Evolutionary conservation across 148 eudicot species (phyloP), one percentile per base, ranked within the genome.

Genomic region (Dysphania ambrosioides): DNA sequence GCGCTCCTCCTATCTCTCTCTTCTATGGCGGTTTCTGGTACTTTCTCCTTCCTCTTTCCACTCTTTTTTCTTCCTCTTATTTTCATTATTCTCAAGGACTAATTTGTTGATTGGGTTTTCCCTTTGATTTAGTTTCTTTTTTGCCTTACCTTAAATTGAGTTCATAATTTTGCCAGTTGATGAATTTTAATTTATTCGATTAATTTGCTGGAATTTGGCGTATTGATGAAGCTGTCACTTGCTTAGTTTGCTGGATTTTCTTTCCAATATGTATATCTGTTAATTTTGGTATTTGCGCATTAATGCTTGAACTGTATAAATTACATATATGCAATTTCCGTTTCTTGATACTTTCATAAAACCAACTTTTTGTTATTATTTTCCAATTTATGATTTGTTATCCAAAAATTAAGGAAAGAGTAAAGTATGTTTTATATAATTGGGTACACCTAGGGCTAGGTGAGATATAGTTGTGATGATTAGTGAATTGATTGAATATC

Each of bases 31-130:
- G 23, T 30, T 1, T 13, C 77, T 21, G 77, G 70, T 74, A 62
- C 61, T 74, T 36, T 74, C 77, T 63, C 77, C 49, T 70, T 40
- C 77, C 24, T 8, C 3, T n/a, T n/a, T n/a, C 53, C 4, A 16
- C 13, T 55, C 21, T n/a, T 4, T 34, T 34, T 32, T 31, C 9
- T 30, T 10, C 2, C 2, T 62, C 9, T 62, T 30, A 4, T 12
- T 63, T 16, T 63, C 2, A 60, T 27, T 60, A 0, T 30, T 60
- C 18, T 60, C 35, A 4, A n/a, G n/a, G n/a, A n/a, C n/a, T n/a
- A n/a, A n/a, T n/a, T 11, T 3, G 8, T 65, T 35, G 16, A 21
- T 65, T 7, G 44, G 27, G 44, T 36, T 36, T 38, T 66, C 70
- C 6, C 49, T 9, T 34, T 18, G 8, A 35, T n/a, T 38, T 11